Evolutionary conservation across 176 grass and related monocot species (phyloP), one percentile per base, ranked within the genome.

Genomic region (Microstegium vimineum): DNA sequence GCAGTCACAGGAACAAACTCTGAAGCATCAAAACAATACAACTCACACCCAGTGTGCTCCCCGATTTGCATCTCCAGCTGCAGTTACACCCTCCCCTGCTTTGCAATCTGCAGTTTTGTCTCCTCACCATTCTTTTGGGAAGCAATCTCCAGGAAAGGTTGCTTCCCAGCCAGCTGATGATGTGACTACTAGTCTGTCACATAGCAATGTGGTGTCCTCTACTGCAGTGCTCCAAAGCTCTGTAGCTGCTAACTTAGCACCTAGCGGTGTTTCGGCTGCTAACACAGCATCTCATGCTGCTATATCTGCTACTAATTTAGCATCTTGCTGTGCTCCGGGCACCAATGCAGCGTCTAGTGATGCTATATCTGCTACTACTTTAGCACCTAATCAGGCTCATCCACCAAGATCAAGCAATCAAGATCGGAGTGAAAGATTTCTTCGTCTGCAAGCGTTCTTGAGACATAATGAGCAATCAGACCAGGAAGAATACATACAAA

Each of bases 401-500:
- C 30, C 35, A n/a, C 38, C 61, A 80, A 87, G 22, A 71, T 75
- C 86, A 30, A 85, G 76, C 43, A 90, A 67, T 89, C 81, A 87
- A 84, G 75, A 95, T 82, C 83, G 91, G 76, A 90, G 84, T 81
- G 85, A 93, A 32, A 91, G 93, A 56, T 99, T 92, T 88, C 71
- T 85, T 83, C 79, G 59, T 56, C 70, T 99, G 57, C 96, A 99
- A 69, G 64, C 64, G 26, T 99, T 94, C 85, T 83, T 95, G 87
- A 93, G 83, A 62, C 87, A 54, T 64, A 90, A 90, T 14, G 91
- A 99, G 57, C 91, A 99, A 65, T 95, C 96, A 46, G 83, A 82
- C 40, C 93, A 89, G 77, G 91, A 95, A 82, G 96, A 99, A 31
- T 95, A 93, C 67, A 40, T 95, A 33, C n/a, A 37, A 67, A 89